Conservation (phyloP, 2,329 filamentous ascomycete species). For the Aureobasidium sp. region DNA sequence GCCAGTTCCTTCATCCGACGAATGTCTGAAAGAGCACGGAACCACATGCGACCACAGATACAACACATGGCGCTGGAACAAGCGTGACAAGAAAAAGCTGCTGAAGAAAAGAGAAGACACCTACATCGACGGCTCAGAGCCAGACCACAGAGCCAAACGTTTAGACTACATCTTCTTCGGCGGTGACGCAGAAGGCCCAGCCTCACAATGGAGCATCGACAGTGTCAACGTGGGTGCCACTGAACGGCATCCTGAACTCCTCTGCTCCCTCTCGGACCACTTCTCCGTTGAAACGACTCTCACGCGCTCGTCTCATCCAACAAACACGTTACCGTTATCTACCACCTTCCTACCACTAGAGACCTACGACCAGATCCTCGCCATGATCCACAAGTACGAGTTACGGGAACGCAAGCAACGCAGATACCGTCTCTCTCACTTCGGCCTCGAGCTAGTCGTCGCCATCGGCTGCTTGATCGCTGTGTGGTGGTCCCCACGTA, state of each 20-base stretch:
- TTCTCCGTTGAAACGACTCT: slow-evolving; percentile 84
- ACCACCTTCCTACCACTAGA: slow-evolving; percentile 13
- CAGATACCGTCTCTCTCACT: slow-evolving; percentile 64
- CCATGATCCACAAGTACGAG: slow-evolving; percentile 60
- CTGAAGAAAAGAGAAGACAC: slow-evolving; percentile 53
- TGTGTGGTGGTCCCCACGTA: slow-evolving; percentile 75
- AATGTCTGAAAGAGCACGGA: slow-evolving; percentile 73
- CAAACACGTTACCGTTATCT: background rate
- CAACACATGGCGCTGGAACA: slow-evolving; percentile 91
- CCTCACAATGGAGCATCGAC: slow-evolving; percentile 58
- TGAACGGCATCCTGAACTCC: slow-evolving; percentile 67
- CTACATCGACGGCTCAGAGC: slow-evolving; percentile 53
- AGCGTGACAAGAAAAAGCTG: slow-evolving; percentile 59
- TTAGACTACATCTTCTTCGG: slow-evolving; percentile 91
- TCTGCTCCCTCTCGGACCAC: slow-evolving; percentile 87
- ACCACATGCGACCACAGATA: slow-evolving; percentile 76
- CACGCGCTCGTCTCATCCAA: slow-evolving; percentile 12
- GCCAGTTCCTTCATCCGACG: slow-evolving; percentile 65
- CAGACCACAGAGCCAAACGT: slow-evolving; percentile 71
- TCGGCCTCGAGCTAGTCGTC: slow-evolving; percentile 56
- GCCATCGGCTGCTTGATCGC: slow-evolving; percentile 68
- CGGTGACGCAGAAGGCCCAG: slow-evolving; percentile 21
- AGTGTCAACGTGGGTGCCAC: slow-evolving; percentile 69
- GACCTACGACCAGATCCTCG: slow-evolving; percentile 63
- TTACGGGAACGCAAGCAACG: slow-evolving; percentile 64